Evolutionary conservation across 2,329 filamentous ascomycete genomes (phyloP), one percentile per base, ranked within the genome.

Genomic region (Ambrosiella xylebori): DNA sequence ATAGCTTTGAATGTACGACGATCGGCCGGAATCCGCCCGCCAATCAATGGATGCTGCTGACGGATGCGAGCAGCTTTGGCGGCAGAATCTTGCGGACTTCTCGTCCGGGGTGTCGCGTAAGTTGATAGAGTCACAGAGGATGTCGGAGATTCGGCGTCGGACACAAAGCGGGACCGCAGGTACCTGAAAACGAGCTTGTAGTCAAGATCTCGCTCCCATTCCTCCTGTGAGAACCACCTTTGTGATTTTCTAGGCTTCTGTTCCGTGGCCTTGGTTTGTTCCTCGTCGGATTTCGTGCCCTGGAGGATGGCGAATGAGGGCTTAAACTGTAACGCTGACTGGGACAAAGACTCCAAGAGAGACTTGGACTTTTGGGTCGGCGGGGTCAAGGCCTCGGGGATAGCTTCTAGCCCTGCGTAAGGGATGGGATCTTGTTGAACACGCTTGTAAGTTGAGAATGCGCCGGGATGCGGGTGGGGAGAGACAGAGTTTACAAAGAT

Each of bases 181-280:
- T 93, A 97, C 54, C 84, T 82, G 73, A 97, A 97, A 39, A 97
- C 86, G 68, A 95, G 85, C 66, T 86, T 86, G 63, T 96, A 80
- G 65, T 97, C 90, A 4, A 97, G 77, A 57, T 95, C 87, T 61
- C 85, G 83, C 70, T 97, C 90, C 93, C 93, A 98, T 66, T 95
- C 93, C 40, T 93, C 86, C 64, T 87, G 76, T 1, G 77, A 79
- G 61, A 81, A 81, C 0, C 68, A 62, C 3, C 63, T 63, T 15
- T 61, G 47, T 36, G 57, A 19, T 17, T 19, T 19, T 36, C 35
- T n/a, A n/a, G 19, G 19, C 3, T 55, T 45, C 2, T 47, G 37
- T 15, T 59, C 41, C 35, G 15, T 54, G 45, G 7, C 39, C 12
- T 40, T 39, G 45, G 37, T 35, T 19, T 53, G 15, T n/a, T 53